These are phyloP conservation scores for Wickerhamiella bombiphila DNA, from an alignment of 805 yeast species.

Conservation along the genomic window DNA sequence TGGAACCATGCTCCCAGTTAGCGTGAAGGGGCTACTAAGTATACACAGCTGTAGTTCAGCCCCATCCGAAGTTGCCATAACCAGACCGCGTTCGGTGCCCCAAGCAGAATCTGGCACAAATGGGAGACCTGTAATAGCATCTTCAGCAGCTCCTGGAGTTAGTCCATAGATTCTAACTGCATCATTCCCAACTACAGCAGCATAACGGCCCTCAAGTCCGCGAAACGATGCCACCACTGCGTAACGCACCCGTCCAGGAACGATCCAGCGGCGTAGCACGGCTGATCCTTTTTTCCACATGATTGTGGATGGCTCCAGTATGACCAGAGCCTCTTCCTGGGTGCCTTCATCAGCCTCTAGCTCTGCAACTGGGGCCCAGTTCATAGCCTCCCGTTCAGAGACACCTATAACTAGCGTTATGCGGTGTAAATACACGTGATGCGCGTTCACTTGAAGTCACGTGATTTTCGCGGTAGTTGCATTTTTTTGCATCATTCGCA, in stretches of 20 bases:
- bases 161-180: background rate
- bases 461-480: too few species aligned
- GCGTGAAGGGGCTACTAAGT: background rate
- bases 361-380: slow-evolving; percentile 8
- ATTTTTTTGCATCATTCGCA: too few species aligned
- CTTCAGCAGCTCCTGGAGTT: background rate
- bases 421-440: too few species aligned
- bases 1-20: background rate
- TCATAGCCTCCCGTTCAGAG: too few species aligned
- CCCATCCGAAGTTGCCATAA: background rate
- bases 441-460: too few species aligned
- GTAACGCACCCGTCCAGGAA: too few species aligned
- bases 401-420: too few species aligned
- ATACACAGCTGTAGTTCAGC: background rate
- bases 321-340: slow-evolving; percentile 3
- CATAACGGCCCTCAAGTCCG: background rate
- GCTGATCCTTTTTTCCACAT: too few species aligned
- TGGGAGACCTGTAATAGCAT: background rate
- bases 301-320: too few species aligned
- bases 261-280: too few species aligned
- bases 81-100: background rate
- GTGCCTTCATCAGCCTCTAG: background rate
- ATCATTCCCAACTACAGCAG: background rate
- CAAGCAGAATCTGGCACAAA: background rate
- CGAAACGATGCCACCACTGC: background rate